These are phyloP conservation scores for Setomelanomma holmii DNA, from an alignment of 2,329 filamentous ascomycete species.

Conservation along the genomic window DNA sequence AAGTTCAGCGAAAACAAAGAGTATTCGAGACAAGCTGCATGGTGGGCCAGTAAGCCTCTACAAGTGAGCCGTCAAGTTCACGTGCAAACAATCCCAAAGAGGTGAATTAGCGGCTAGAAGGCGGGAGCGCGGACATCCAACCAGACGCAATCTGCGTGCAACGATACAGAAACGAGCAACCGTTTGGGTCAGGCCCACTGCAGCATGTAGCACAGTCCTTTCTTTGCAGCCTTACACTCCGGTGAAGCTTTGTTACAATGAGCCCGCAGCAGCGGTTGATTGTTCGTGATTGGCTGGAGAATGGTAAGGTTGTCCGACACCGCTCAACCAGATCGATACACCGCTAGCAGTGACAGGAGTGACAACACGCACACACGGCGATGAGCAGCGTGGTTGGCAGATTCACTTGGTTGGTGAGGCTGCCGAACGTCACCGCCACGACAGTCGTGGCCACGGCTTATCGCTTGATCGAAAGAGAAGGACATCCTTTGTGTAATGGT, in stretches of 20 bases:
- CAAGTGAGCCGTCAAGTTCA: conserved; percentile 10
- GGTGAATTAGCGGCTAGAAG: conserved; percentile 6
- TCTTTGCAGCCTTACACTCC: conserved; percentile 22
- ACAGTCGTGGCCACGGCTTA: conserved; percentile 4
- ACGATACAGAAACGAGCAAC: conserved; percentile 24
- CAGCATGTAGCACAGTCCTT: conserved; percentile 31
- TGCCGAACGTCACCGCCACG: conserved; percentile 17
- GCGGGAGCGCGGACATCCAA: conserved; percentile 10
- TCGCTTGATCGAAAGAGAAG: conserved; percentile 6
- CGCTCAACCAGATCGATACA: conserved; percentile 21
- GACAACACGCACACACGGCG: conserved; percentile 2
- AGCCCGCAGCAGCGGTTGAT: conserved; percentile 3
- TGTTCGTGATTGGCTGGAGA: conserved; percentile 18
- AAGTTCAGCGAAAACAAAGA: background rate
- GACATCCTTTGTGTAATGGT: background rate
- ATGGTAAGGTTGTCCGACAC: conserved; percentile 18
- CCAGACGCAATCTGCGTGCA: conserved; percentile 21
- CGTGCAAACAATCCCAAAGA: conserved; percentile 26
- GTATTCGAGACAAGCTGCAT: background rate
- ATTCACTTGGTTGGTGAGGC: conserved; percentile 3
- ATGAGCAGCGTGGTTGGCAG: conserved; percentile 3
- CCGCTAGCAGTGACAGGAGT: conserved; percentile 13
- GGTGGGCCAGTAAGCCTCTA: conserved; percentile 8
- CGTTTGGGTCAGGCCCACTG: conserved; percentile 19
- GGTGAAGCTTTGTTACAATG: conserved; percentile 30